Evolutionary conservation across 176 grass and related monocot species (phyloP).

Genomic region (Phyllostachys edulis): DNA sequence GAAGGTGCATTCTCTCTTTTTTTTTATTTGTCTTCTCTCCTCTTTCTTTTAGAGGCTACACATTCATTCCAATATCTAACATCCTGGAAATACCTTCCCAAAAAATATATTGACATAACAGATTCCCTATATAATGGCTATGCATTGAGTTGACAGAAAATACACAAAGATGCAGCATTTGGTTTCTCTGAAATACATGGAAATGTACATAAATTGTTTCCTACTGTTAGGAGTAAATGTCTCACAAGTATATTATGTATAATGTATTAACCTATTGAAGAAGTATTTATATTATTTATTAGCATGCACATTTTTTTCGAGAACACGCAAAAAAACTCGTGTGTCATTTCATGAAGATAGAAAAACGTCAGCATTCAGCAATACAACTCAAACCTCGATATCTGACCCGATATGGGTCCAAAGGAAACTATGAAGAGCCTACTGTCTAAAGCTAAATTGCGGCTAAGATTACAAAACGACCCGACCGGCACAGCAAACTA

Average conservation of each 20-base stretch:
- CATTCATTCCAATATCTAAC: constrained; percentile 20
- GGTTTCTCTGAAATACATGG: background rate
- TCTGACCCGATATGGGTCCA: no score
- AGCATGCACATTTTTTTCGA: no score
- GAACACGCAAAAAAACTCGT: no score
- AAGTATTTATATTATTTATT: background rate
- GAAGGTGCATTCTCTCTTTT: constrained; percentile 42
- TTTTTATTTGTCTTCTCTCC: background rate
- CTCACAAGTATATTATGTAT: background rate
- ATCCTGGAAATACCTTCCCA: background rate
- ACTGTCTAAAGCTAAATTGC: no score
- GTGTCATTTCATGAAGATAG: no score
- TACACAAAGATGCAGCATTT: background rate
- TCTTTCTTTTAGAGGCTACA: constrained; percentile 4
- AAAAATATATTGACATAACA: background rate
- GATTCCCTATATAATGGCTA: background rate
- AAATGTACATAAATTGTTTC: background rate
- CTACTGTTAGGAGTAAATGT: background rate
- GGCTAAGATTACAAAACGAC: no score
- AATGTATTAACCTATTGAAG: background rate
- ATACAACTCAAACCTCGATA: no score
- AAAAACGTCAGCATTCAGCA: no score
- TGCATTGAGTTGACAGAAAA: background rate
- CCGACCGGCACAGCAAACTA: no score
- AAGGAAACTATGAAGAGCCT: no score